Evolutionary conservation across 208 protist species (phyloP), one percentile per base, ranked within the genome.

Genomic region (Trypanosoma mega): DNA sequence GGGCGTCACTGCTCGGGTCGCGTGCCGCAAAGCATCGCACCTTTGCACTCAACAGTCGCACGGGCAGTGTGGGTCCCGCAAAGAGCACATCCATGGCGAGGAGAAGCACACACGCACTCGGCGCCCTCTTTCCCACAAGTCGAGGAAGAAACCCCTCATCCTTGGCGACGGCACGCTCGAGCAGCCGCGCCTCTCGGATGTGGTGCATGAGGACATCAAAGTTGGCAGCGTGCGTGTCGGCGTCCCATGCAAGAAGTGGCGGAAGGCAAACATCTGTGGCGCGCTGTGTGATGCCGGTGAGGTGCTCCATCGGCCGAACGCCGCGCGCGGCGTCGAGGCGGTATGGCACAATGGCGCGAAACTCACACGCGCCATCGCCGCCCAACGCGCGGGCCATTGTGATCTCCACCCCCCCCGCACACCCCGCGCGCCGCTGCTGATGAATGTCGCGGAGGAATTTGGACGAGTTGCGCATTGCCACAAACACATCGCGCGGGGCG

Each of bases 221-320:
- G 43, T 87, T 66, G 14, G 47, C 54, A 27, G 87, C 44, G 54
- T 94, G 88, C 68, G 76, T 74, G 12, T 21, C 59, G 49, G 76
- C 76, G n/a, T 73, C 76, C 85, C 88, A 94, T 49, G 67, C 53
- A 82, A 87, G 80, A 27, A 94, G 64, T 1, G 72, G 60, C 0
- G 88, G 85, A 27, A 92, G 83, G 67, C 88, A 94, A 16, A 76
- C 74, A 56, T 94, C 88, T 2, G 88, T 94, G 20, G 63, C 37
- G 31, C 88, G 84, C 68, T 94, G 88, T 16, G 68, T 70, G 9
- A 94, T 74, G 8, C 74, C 88, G 12, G 71, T 70, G 55, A 77
- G 88, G 9, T 55, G 48, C 30, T 79, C 64, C 1, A 72, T 55
- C 3, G 44, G 23, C 16, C 39, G 5, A 8, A 36, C 30, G 2